phyloP scores from a whole-genome alignment of 371 early-diverging fungal genomes.

The Rhizomucor miehei region DNA sequence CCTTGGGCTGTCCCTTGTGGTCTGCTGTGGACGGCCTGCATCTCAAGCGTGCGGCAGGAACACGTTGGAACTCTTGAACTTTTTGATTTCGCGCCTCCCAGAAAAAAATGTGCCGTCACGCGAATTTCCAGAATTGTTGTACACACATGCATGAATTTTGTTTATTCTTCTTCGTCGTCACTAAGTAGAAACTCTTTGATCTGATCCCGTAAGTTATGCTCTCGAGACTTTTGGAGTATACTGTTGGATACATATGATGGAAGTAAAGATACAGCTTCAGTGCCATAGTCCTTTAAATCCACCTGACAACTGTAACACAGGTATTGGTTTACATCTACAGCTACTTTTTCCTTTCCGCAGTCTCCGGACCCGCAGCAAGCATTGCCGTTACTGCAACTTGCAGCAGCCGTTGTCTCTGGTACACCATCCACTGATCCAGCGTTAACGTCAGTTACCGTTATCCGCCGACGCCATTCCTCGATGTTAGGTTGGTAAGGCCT shows the following conservation, averaged over 20 bases:
- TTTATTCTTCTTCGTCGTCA: constrained; percentile 34
- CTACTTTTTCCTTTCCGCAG: constrained; percentile 26
- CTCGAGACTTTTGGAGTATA: constrained; percentile 27
- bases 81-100: neutral
- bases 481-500: constrained; percentile 50
- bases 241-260: constrained; percentile 24
- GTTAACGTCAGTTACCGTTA: constrained; percentile 43
- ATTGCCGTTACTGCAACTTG: constrained; percentile 4
- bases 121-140: neutral
- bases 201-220: constrained; percentile 42
- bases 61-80: neutral
- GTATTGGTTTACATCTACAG: constrained; percentile 32
- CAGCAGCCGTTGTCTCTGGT: constrained; percentile 12
- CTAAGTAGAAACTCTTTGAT: constrained; percentile 55
- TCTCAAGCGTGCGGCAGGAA: constrained; percentile 10
- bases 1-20: constrained; percentile 6
- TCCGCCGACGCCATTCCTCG: constrained; percentile 51
- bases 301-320: constrained; percentile 65
- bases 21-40: constrained; percentile 14
- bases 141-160: neutral
- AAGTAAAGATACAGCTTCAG: constrained; percentile 14
- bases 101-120: neutral
- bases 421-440: too few species aligned
- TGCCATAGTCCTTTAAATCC: constrained; percentile 45
- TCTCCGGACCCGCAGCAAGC: constrained; percentile 9